Evolutionary conservation across 2,329 filamentous ascomycete species (phyloP), one percentile per base, ranked within the genome.

Genomic region (Epichloe bromicola): DNA sequence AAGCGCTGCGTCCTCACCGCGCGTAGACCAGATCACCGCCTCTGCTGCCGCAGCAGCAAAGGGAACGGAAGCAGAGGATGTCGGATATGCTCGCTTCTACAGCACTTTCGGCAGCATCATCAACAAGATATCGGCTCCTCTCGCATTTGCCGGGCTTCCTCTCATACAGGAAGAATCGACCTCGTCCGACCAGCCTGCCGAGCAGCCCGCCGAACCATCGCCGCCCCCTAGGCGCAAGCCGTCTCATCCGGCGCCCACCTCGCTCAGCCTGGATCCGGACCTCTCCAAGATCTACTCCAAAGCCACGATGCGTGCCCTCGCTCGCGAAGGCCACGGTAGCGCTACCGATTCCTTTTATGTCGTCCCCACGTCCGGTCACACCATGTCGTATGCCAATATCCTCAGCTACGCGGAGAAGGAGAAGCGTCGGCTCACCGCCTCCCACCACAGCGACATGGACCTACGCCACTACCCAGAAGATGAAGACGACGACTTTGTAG

Each of bases 101-200:
- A 90, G 79, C 53, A 89, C 88, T 1, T 95, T 96, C 61, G 89
- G 90, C 51, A 88, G 79, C 50, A 79, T 96, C 46, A 87, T 97
- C 62, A 93, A 88, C 54, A 86, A 84, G 59, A 79, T 97, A 12
- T 94, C 91, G 0, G 89, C 90, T 0, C 90, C 90, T 1, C 73
- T 98, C 33, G 91, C 90, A 3, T 98, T 96, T 69, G 88, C 93
- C 4, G 91, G 91, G 1, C 77, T 98, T 8, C 93, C 93, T 0
- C 74, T 98, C 5, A 78, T 80, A 30, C 61, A 73, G 17, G 73
- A 79, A 51, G 76, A 78, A 53, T 61, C 68, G 1, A 54, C 57
- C 6, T 10, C n/a, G 8, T 56, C 60, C 1, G 51, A 50, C 46
- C 47, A 48, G 33, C 19, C 47, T 11, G 50, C 62, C 8, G 59